Evolutionary conservation across 345 rosid genomes (phyloP).

Genomic region (Linum usitatissimum): DNA sequence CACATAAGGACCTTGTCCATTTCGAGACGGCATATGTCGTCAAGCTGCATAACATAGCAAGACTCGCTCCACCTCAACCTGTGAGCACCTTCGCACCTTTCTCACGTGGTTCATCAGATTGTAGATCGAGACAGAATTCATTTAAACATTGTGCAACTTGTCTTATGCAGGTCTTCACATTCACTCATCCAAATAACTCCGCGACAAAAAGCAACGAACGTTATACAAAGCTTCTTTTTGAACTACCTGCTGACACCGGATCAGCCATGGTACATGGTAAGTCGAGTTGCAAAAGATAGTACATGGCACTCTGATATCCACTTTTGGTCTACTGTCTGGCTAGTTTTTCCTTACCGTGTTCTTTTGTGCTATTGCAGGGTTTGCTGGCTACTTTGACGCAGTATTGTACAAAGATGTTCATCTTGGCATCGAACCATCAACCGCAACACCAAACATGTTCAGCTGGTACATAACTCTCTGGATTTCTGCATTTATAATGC

Average conservation of each 20-base stretch:
- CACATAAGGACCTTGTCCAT: conserved; percentile 75
- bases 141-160: conserved; percentile 3
- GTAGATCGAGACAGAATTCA: not conserved
- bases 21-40: conserved; percentile 99
- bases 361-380: conserved; percentile 35
- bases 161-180: conserved; percentile 64
- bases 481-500: not conserved
- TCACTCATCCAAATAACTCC: conserved; percentile 68
- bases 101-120: conserved; percentile 1
- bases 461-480: conserved; percentile 54
- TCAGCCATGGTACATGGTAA: conserved; percentile 88
- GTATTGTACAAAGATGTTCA: conserved; percentile 86
- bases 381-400: conserved; percentile 93
- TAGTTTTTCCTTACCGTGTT: not conserved
- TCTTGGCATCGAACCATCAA: conserved; percentile 89
- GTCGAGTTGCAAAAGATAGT: not conserved
- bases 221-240: conserved; percentile 66
- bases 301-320: not conserved
- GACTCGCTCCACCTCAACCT: conserved; percentile 71
- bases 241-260: conserved; percentile 58
- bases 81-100: conserved; percentile 31
- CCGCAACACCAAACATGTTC: conserved; percentile 95
- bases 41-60: conserved; percentile 76
- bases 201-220: conserved; percentile 58
- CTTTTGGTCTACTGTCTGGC: not conserved